These are phyloP conservation scores for Schwanniomyces sp. DNA, from an alignment of 805 yeast species.

Conservation along the genomic window DNA sequence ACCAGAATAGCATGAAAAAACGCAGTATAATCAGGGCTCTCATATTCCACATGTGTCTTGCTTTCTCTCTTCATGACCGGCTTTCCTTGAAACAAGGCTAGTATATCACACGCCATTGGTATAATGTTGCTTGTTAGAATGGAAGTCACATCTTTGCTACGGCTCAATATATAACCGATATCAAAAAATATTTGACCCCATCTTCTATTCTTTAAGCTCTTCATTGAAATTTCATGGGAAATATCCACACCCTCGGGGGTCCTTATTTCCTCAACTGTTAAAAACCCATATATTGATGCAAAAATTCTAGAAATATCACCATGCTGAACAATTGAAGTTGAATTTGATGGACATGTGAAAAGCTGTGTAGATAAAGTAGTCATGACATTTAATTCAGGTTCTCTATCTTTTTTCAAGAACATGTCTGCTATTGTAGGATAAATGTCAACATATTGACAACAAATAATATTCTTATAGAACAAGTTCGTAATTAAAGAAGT, in stretches of 20 bases:
- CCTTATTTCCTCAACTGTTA: constrained; percentile 53
- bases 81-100: constrained; percentile 72
- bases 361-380: constrained; percentile 78
- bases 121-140: constrained; percentile 49
- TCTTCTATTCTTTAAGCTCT: constrained; percentile 62
- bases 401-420: constrained; percentile 75
- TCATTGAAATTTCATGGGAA: constrained; percentile 37
- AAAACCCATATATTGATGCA: constrained; percentile 61
- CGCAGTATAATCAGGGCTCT: constrained; percentile 76
- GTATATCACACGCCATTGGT: constrained; percentile 61
- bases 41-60: constrained; percentile 85
- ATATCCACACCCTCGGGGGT: constrained; percentile 43
- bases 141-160: constrained; percentile 56
- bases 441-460: constrained; percentile 79
- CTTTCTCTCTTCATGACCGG: constrained; percentile 76
- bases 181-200: constrained; percentile 82
- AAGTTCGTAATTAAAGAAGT: constrained; percentile 62
- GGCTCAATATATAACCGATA: constrained; percentile 70
- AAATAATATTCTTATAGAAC: constrained; percentile 55
- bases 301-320: constrained; percentile 65
- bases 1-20: constrained; percentile 70
- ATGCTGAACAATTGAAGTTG: constrained; percentile 59
- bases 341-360: constrained; percentile 85
- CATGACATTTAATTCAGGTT: constrained; percentile 80
- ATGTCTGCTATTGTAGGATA: constrained; percentile 75